Evolutionary conservation across 768 basidiomycete genomes (phyloP).

Genomic region (Coprinopsis cinerea): DNA sequence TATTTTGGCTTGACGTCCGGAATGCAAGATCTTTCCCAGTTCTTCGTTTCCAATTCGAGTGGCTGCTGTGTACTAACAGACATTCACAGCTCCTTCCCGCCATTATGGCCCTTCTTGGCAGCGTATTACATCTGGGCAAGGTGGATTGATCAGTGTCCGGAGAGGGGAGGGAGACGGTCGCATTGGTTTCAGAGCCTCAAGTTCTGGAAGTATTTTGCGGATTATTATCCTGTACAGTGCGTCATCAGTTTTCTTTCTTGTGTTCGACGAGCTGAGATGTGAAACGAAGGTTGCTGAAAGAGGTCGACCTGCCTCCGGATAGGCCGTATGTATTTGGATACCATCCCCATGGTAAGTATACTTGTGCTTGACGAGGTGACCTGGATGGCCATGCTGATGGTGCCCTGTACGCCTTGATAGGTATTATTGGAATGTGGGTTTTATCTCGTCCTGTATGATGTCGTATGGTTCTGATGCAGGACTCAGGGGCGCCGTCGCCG

Average conservation of each 20-base stretch:
- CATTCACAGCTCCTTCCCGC: constrained; percentile 69
- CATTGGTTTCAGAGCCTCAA: constrained; percentile 64
- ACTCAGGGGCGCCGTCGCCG: constrained; percentile 83
- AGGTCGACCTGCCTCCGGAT: constrained; percentile 86
- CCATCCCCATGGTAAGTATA: constrained; percentile 85
- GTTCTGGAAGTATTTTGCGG: constrained; percentile 89
- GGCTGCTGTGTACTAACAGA: too few species aligned
- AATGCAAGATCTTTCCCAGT: too few species aligned
- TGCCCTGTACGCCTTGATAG: constrained; percentile 34
- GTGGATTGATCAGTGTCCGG: constrained; percentile 72
- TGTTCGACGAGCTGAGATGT: constrained; percentile 20
- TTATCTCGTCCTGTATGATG: neutral
- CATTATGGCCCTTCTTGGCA: constrained; percentile 79
- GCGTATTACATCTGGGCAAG: constrained; percentile 75
- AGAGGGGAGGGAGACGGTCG: constrained; percentile 63
- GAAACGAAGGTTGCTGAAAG: constrained; percentile 39
- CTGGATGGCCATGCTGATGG: neutral
- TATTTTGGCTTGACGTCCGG: neutral
- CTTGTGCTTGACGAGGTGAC: neutral
- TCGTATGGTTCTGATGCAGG: neutral
- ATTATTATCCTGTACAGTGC: constrained; percentile 86
- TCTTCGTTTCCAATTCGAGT: too few species aligned
- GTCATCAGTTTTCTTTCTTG: constrained; percentile 24
- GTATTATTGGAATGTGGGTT: constrained; percentile 95
- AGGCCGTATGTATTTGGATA: constrained; percentile 96